phyloP scores from a whole-genome alignment of 1,139 yeast genomes.

The Kodamaea plutei region DNA sequence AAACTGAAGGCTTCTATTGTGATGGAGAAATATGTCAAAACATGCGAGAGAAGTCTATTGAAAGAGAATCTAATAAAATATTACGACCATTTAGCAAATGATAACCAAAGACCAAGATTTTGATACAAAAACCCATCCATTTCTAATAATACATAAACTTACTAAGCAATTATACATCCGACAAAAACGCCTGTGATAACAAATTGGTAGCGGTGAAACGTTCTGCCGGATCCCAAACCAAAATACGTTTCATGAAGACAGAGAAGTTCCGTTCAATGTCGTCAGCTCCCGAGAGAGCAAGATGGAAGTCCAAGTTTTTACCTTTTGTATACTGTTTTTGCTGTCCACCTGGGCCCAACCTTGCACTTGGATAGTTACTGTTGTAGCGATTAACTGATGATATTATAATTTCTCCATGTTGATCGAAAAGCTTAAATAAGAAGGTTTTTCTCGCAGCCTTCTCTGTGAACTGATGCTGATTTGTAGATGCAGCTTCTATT shows the following conservation, averaged over 20 bases:
- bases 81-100: no score
- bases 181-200: neutral
- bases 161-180: neutral
- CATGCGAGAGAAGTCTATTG: no score
- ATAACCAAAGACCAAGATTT: no score
- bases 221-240: slow-evolving; percentile 54
- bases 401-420: slow-evolving; percentile 35
- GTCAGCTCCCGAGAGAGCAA: slow-evolving; percentile 33
- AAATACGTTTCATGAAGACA: slow-evolving; percentile 34
- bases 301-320: slow-evolving; percentile 36
- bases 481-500: neutral
- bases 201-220: slow-evolving; percentile 20
- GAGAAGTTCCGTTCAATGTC: slow-evolving; percentile 17
- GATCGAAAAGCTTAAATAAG: slow-evolving; percentile 33
- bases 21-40: no score
- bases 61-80: no score
- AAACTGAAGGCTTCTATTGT: no score
- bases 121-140: no score
- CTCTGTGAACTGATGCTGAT: slow-evolving; percentile 8
- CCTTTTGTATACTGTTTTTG: slow-evolving; percentile 3
- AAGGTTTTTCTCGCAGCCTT: slow-evolving; percentile 11
- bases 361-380: slow-evolving; percentile 6
- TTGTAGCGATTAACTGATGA: slow-evolving; percentile 23
- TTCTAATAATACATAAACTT: no score
- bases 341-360: slow-evolving; percentile 1